Percentiles rank a stretch among this genome's conserved stretches.
Evolutionary conservation across 169 alveolate species (phyloP).

Genomic region (Haemoproteus tartakovskyi): DNA sequence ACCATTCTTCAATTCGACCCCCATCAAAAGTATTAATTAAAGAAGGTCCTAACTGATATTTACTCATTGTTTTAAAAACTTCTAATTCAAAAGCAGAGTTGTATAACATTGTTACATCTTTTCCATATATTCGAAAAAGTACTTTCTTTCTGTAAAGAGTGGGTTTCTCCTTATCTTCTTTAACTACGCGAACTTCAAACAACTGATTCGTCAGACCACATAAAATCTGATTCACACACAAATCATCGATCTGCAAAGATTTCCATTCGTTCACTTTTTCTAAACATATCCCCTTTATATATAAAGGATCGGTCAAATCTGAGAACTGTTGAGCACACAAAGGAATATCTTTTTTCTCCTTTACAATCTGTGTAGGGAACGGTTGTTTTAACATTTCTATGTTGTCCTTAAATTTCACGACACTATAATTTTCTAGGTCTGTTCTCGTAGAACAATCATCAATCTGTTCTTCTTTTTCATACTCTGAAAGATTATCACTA

Average conservation of each 20-base stretch:
- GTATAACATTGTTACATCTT: slow-evolving; percentile 70
- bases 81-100: slow-evolving; percentile 74
- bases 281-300: slow-evolving; percentile 67
- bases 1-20: slow-evolving; percentile 81
- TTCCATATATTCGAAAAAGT: slow-evolving; percentile 72
- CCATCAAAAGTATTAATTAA: slow-evolving; percentile 71
- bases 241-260: slow-evolving; percentile 27
- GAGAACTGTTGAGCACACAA: slow-evolving; percentile 69
- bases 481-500: not conserved
- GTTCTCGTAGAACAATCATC: not conserved
- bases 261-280: slow-evolving; percentile 70
- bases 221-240: slow-evolving; percentile 70
- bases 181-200: slow-evolving; percentile 67
- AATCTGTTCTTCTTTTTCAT: not conserved
- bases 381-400: slow-evolving; percentile 43
- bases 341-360: slow-evolving; percentile 60
- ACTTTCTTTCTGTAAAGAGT: slow-evolving; percentile 68
- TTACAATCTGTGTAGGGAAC: slow-evolving; percentile 31
- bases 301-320: slow-evolving; percentile 69
- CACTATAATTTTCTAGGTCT: slow-evolving; percentile 36
- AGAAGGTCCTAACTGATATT: slow-evolving; percentile 73
- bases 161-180: slow-evolving; percentile 31
- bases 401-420: slow-evolving; percentile 50
- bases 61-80: slow-evolving; percentile 73
- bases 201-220: slow-evolving; percentile 74